These are phyloP conservation scores for Beauveria rudraprayagi DNA, from an alignment of 2,329 filamentous ascomycete genomes.

Conservation along the genomic window DNA sequence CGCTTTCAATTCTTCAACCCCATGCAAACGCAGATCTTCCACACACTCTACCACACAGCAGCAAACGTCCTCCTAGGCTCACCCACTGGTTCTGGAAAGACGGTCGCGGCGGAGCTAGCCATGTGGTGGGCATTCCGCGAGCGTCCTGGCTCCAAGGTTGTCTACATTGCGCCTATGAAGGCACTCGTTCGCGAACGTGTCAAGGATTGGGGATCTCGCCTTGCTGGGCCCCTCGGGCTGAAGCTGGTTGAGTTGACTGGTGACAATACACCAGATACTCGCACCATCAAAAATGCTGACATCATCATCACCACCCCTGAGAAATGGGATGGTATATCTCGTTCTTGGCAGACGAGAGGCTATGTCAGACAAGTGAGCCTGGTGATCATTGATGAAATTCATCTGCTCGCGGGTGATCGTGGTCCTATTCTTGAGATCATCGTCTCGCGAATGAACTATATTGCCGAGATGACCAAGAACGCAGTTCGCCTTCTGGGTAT, in stretches of 20 bases:
- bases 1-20: conserved; percentile 97
- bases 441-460: conserved; percentile 93
- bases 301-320: conserved; percentile 99
- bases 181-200: conserved; percentile 93
- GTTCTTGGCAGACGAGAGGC: conserved; percentile 95
- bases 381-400: conserved; percentile 98
- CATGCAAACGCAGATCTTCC: conserved; percentile 99
- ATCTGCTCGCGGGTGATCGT: conserved; percentile 90
- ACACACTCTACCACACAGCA: conserved; percentile 85
- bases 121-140: conserved; percentile 99
- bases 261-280: conserved; percentile 95
- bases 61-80: conserved; percentile 92
- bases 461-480: conserved; percentile 85
- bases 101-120: conserved; percentile 86
- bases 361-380: conserved; percentile 93
- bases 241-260: conserved; percentile 91
- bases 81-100: conserved; percentile 95
- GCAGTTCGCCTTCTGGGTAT: conserved; percentile 90
- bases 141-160: conserved; percentile 89
- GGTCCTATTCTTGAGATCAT: conserved; percentile 98
- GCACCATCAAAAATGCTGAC: conserved; percentile 90
- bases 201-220: conserved; percentile 81
- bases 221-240: conserved; percentile 75
- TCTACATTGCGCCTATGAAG: conserved; percentile 99
- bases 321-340: conserved; percentile 99